Base-by-base conservation (phyloP, 2,329 filamentous ascomycete species). In the Fusarium newnesense region DNA sequence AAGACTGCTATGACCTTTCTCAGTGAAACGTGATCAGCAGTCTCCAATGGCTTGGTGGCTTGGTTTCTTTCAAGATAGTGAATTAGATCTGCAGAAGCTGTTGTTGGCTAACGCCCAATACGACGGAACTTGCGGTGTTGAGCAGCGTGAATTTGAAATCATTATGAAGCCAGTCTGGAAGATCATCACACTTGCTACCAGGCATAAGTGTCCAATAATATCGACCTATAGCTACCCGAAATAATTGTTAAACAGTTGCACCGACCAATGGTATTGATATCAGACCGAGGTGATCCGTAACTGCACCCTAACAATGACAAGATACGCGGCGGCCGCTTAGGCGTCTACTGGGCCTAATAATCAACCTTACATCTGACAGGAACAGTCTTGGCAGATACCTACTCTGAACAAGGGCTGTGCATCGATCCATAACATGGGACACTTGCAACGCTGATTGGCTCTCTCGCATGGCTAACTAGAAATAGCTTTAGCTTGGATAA, bases 41-140 rank as follows among this genome's bases (percentile, higher is more conserved):
- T 26, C 7, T 16, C 49, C 2, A 5, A 34, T 24, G 7, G 6
- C 12, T 47, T 15, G 13, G 15, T 5, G 26, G 26, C 19, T 37
- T 21, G 9, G 5, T 11, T 11, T 53, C 4, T 24, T 19, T 36
- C 6, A 11, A 3, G 24, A 28, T 8, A 15, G 24, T 15, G 1
- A 5, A 37, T 16, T 13, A 21, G 18, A 37, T 28, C 49, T 53
- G 18, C 12, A 21, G 2, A 53, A 11, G 2, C 18, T 9, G 21
- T 26, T 19, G 3, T 12, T 9, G 11, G 19, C 0, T 7, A 10
- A 36, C 18, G 2, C 4, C 32, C 8, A 5, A 9, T 12, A 12
- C 11, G 9, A 15, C 24, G 34, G 34, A n/a, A 12, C 2, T 53
- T 28, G 13, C 34, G 34, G 7, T 37, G 9, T 26, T 39, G 4